phyloP scores from a whole-genome alignment of 805 yeast genomes.

The Candida glaebosa region DNA sequence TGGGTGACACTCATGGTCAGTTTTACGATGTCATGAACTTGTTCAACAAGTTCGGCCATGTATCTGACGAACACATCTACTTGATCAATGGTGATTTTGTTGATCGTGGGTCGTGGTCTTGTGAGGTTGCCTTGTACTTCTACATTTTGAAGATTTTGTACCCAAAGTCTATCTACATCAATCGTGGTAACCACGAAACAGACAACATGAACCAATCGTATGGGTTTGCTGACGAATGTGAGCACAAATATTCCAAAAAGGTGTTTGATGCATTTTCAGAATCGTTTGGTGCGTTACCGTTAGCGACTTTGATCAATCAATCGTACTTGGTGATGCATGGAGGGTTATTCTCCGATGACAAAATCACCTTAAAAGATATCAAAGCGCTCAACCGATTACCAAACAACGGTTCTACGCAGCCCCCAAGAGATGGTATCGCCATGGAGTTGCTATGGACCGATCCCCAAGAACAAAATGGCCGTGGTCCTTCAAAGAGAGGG shows the following conservation, averaged over 20 bases:
- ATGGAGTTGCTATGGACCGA: slow-evolving; percentile 98
- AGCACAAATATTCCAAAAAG: slow-evolving; percentile 78
- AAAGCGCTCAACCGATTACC: slow-evolving; percentile 66
- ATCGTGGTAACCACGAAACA: slow-evolving; percentile 97
- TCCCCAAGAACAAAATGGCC: slow-evolving; percentile 77
- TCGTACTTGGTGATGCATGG: slow-evolving; percentile 93
- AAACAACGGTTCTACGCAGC: slow-evolving; percentile 55
- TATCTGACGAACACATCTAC: slow-evolving; percentile 63
- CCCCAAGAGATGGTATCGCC: slow-evolving; percentile 86
- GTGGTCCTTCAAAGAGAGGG: slow-evolving; percentile 89
- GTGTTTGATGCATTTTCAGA: slow-evolving; percentile 81
- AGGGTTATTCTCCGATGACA: slow-evolving; percentile 81
- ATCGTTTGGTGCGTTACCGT: slow-evolving; percentile 81
- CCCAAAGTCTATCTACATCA: slow-evolving; percentile 69
- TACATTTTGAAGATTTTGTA: slow-evolving; percentile 73
- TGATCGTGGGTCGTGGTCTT: slow-evolving; percentile 97
- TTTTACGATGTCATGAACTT: slow-evolving; percentile 84
- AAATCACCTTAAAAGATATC: slow-evolving; percentile 69
- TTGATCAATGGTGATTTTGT: slow-evolving; percentile 97
- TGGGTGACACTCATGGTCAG: slow-evolving; percentile 98
- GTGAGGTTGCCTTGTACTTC: slow-evolving; percentile 84
- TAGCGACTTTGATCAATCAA: slow-evolving; percentile 75
- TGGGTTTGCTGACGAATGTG: slow-evolving; percentile 96
- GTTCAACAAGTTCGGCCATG: slow-evolving; percentile 71
- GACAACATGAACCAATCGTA: slow-evolving; percentile 95